Evolutionary conservation across 306 rosid genomes (phyloP).

Genomic region (Pachyrhizus erosus): DNA sequence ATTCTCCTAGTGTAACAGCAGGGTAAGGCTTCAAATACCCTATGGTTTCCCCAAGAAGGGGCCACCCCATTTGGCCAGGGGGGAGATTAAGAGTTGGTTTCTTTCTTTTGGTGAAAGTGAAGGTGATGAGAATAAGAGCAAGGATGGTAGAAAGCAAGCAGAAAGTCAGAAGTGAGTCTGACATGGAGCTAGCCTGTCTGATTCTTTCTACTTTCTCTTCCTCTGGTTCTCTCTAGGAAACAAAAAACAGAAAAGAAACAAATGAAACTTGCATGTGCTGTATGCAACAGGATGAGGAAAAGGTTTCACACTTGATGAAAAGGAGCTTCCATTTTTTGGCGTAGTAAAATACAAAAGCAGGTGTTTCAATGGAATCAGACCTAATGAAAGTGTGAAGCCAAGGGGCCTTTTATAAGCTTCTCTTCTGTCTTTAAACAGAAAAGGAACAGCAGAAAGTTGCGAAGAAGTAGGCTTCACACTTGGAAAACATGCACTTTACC

Average conservation of each 20-base stretch:
- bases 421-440: constrained; percentile 46
- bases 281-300: constrained; percentile 38
- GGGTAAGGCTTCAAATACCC: constrained; percentile 76
- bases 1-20: constrained; percentile 74
- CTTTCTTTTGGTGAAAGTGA: constrained; percentile 63
- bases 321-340: constrained; percentile 38
- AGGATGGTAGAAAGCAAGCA: constrained; percentile 67
- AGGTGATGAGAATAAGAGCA: constrained; percentile 54
- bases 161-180: constrained; percentile 56
- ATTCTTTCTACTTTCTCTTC: not conserved
- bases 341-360: constrained; percentile 39
- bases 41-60: constrained; percentile 85
- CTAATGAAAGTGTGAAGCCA: constrained; percentile 47
- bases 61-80: constrained; percentile 95
- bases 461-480: constrained; percentile 58
- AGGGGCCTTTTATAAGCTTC: constrained; percentile 58
- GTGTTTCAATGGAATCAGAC: constrained; percentile 38
- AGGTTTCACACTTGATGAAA: constrained; percentile 29
- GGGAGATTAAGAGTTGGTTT: constrained; percentile 69
- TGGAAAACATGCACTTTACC: constrained; percentile 40
- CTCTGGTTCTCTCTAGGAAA: not conserved
- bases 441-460: constrained; percentile 51
- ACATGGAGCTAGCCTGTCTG: constrained; percentile 57
- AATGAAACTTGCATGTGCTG: constrained; percentile 29
- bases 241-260: not conserved